phyloP scores from a whole-genome alignment of 352 stramenopile genomes.

The Phytopythium aichiense region DNA sequence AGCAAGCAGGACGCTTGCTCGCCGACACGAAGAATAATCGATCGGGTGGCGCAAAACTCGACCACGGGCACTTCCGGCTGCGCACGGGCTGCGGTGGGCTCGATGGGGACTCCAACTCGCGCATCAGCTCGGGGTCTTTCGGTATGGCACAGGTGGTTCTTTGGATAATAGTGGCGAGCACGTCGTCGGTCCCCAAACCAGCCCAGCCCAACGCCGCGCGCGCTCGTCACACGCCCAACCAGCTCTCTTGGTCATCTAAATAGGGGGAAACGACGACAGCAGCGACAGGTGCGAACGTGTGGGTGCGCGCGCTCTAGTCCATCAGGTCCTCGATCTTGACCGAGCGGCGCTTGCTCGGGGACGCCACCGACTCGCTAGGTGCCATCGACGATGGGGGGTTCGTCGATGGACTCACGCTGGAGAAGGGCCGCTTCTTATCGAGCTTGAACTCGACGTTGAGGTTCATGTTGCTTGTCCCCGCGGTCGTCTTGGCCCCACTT shows the following conservation, averaged over 20 bases:
- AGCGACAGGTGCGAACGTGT: neutral
- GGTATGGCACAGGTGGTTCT: slow-evolving; percentile 7
- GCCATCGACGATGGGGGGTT: slow-evolving; percentile 3
- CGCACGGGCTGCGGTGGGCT: neutral
- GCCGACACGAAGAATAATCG: neutral
- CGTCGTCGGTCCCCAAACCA: neutral
- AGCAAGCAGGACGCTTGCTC: neutral
- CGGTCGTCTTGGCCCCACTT: neutral
- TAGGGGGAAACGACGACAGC: slow-evolving; percentile 18
- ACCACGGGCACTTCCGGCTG: neutral
- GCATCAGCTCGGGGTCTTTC: neutral
- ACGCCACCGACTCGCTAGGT: slow-evolving; percentile 3
- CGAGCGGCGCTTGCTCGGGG: slow-evolving; percentile 40
- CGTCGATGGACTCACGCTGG: slow-evolving; percentile 9
- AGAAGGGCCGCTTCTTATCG: slow-evolving; percentile 61
- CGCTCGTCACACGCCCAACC: neutral
- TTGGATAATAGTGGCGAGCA: neutral
- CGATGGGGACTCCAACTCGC: neutral
- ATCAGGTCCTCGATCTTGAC: slow-evolving; percentile 37
- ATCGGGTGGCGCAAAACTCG: slow-evolving; percentile 7
- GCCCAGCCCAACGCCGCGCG: neutral
- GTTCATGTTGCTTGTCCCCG: slow-evolving; percentile 14
- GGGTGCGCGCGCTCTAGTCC: slow-evolving; percentile 20
- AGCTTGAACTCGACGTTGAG: slow-evolving; percentile 32
- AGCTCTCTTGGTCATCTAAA: slow-evolving; percentile 29